These are phyloP conservation scores for Euptelea pleiosperma DNA, from an alignment of 164 flowering plant genomes.

Conservation along the genomic window DNA sequence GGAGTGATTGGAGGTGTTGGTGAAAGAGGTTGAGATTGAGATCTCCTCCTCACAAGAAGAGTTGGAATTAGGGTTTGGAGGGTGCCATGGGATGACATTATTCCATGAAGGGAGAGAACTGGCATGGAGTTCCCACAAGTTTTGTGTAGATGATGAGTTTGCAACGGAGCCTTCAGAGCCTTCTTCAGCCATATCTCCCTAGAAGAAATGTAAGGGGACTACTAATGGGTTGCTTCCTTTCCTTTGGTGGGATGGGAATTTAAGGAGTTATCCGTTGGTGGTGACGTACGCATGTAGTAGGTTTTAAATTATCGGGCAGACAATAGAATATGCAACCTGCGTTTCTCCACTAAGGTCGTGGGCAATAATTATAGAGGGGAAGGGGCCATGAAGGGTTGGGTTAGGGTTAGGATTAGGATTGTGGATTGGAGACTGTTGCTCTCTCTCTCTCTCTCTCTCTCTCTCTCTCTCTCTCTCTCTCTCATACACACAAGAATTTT, in stretches of 20 bases:
- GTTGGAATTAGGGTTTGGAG: slow-evolving; percentile 38
- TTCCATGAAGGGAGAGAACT: slow-evolving; percentile 36
- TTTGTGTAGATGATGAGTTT: slow-evolving; percentile 36
- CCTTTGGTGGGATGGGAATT: slow-evolving; percentile 18
- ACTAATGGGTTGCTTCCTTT: slow-evolving; percentile 13
- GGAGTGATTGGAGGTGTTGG: slow-evolving; percentile 49
- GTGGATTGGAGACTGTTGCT: too few relatives aligned
- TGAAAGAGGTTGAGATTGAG: slow-evolving; percentile 49
- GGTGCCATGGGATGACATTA: slow-evolving; percentile 27
- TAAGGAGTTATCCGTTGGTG: slow-evolving; percentile 34
- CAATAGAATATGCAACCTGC: slow-evolving; percentile 52
- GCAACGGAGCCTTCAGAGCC: slow-evolving; percentile 41
- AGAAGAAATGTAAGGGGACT: too few relatives aligned
- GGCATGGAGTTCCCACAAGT: slow-evolving; percentile 47
- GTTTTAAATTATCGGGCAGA: slow-evolving; percentile 35
- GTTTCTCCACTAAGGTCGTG: slow-evolving; percentile 51
- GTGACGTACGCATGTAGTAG: slow-evolving; percentile 23
- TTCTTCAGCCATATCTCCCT: slow-evolving; percentile 44
- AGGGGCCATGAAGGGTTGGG: slow-evolving; percentile 10
- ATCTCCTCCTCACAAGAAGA: slow-evolving; percentile 54
- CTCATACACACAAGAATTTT: too few relatives aligned
- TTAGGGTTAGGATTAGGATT: slow-evolving; percentile 15
- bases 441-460: slow-evolving; percentile 9
- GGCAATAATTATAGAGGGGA: slow-evolving; percentile 37
- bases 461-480: slow-evolving; percentile 3